These are phyloP conservation scores for Cyberlindnera saturnus DNA, from an alignment of 805 yeast genomes.

Conservation along the genomic window DNA sequence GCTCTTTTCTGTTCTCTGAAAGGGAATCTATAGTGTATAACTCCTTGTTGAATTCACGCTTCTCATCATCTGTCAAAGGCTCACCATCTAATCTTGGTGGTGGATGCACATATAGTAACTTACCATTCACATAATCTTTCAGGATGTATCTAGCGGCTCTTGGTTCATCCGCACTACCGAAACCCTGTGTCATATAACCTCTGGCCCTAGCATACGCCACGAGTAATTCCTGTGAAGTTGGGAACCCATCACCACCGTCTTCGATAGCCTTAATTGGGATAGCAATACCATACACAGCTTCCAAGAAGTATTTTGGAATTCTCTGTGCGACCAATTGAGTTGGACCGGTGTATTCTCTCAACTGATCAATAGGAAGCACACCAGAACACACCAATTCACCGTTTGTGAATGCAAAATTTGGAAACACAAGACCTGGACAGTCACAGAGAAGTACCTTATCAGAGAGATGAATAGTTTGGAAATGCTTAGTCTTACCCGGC, in stretches of 20 bases:
- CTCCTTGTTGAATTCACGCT: conserved; percentile 66
- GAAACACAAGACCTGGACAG: conserved; percentile 98
- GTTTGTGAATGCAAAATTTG: conserved; percentile 93
- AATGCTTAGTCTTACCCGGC: conserved; percentile 98
- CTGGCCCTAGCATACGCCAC: conserved; percentile 94
- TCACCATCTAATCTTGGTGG: conserved; percentile 63
- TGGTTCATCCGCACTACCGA: conserved; percentile 94
- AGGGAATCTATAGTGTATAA: conserved; percentile 58
- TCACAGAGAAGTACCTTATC: conserved; percentile 85
- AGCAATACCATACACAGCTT: conserved; percentile 89
- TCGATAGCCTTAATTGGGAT: conserved; percentile 67
- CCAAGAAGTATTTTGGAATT: conserved; percentile 82
- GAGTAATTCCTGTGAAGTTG: conserved; percentile 83
- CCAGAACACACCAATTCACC: conserved; percentile 98
- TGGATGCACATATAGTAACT: conserved; percentile 75
- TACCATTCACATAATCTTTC: conserved; percentile 94
- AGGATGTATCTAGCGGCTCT: conserved; percentile 88
- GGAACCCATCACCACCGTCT: conserved; percentile 87
- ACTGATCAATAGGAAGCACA: conserved; percentile 96
- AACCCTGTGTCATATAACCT: conserved; percentile 96
- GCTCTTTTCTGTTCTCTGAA: conserved; percentile 70
- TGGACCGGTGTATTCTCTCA: conserved; percentile 90
- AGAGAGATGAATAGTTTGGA: conserved; percentile 88
- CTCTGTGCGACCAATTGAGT: conserved; percentile 78
- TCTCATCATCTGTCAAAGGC: conserved; percentile 44